Evolutionary conservation across 176 grass and related monocot genomes (phyloP), one percentile per base, ranked within the genome.

Genomic region (Chloris gayana): DNA sequence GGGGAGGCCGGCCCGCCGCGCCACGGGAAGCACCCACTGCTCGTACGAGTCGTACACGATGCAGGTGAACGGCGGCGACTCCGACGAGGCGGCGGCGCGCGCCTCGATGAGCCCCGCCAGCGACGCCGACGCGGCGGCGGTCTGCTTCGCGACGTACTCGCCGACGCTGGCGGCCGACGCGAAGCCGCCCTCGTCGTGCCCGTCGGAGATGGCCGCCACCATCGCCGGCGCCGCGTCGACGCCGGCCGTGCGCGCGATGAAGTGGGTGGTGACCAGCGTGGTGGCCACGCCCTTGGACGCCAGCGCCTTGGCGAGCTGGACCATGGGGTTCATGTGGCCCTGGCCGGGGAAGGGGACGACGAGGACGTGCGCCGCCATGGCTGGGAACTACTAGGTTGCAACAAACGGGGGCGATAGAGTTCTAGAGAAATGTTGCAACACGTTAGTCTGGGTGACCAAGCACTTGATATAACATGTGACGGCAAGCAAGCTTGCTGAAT

Each of bases 241-340:
- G 25, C 42, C 12, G 56, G 75, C 1, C 29, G 82, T 80, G n/a
- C 78, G 60, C 57, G 35, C 37, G 80, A 95, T 83, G 87, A 80
- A 90, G 80, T 2, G 67, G 79, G 87, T 92, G 79, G 71, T 69
- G 37, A 90, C 70, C 10, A 95, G 30, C 76, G 89, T 88, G 49
- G 77, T 57, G 49, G 13, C 63, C 35, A 85, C 73, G n/a, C 82
- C 89, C 82, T 92, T 92, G 60, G 66, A 33, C 59, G 71, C 87
- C 39, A 92, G 70, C 19, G 61, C 21, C 75, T 86, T 92, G 22
- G 89, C 86, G 33, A 92, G 86, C 53, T 90, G 84, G 13, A 92
- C 63, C 89, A 95, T 88, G 4, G 93, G 93, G 85, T 90, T 92
- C 37, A 92, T 89, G 85, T 92, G 93, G 9, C 93, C 87, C 50